Percentiles rank a stretch among this genome's conserved stretches.
phyloP scores from a whole-genome alignment of 1,284 basidiomycete genomes.

The Fistulinella staudtii region DNA sequence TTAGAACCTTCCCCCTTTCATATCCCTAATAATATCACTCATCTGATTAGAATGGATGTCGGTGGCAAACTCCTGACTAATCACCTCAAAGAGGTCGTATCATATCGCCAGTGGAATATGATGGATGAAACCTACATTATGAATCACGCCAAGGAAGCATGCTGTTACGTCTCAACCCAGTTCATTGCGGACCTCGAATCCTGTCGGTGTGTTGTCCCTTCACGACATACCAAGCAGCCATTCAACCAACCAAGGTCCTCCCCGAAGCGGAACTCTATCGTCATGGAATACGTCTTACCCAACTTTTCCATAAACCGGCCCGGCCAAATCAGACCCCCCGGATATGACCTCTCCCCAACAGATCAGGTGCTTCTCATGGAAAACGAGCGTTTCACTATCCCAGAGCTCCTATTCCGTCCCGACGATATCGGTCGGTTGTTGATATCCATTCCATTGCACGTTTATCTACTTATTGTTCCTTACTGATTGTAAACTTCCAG shows the following conservation, averaged over 20 bases:
- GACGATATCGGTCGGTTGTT: slow-evolving; percentile 80
- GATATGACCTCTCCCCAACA: slow-evolving; percentile 52
- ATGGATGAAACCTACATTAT: slow-evolving; percentile 94
- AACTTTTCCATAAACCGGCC: slow-evolving; percentile 73
- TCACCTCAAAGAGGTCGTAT: slow-evolving; percentile 89
- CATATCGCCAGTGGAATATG: slow-evolving; percentile 97
- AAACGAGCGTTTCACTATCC: slow-evolving; percentile 86
- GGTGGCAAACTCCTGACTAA: slow-evolving; percentile 95
- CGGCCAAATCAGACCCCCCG: slow-evolving; percentile 60
- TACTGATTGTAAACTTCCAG: slow-evolving; percentile 38
- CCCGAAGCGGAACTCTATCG: slow-evolving; percentile 60
- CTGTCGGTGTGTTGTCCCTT: slow-evolving; percentile 59
- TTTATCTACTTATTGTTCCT: slow-evolving; percentile 5
- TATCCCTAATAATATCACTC: slow-evolving; percentile 14
- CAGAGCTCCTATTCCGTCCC: slow-evolving; percentile 87
- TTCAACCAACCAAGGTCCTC: slow-evolving; percentile 37
- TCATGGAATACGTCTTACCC: slow-evolving; percentile 87
- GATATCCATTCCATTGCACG: slow-evolving; percentile 7
- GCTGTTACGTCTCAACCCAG: slow-evolving; percentile 81
- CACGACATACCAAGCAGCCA: slow-evolving; percentile 14
- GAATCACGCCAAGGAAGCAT: slow-evolving; percentile 85
- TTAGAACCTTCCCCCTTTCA: slow-evolving; percentile 16
- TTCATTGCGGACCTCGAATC: slow-evolving; percentile 72
- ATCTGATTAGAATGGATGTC: slow-evolving; percentile 77
- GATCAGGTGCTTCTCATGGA: slow-evolving; percentile 85